Base-by-base conservation (phyloP, 495 filamentous ascomycete species). In the Margaritispora aquatica region DNA sequence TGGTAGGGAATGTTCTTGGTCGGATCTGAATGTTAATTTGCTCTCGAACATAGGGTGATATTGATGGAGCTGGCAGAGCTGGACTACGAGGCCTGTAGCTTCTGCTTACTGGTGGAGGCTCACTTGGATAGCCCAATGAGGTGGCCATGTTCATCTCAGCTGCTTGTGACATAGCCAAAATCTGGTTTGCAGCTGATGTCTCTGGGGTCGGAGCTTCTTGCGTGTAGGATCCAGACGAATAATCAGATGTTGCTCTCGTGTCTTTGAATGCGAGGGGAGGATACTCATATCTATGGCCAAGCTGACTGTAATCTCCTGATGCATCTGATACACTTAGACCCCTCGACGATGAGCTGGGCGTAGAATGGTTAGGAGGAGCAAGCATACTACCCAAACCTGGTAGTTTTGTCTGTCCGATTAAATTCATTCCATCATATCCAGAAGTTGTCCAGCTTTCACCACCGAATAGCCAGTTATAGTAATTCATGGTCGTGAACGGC, bases 391-490 rank as follows among this genome's bases (percentile, higher is more conserved):
- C 38, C 15, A 44, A 38, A 19, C 36, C 38, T 53, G 53, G 20
- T 2, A 23, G 24, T 26, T 34, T 38, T 3, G 57, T 22, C n/a
- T 24, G 21, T n/a, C n/a, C 29, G 5, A 5, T 10, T n/a, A 22
- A 17, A 20, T 26, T 41, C 1, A 34, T 29, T 19, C n/a, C 11
- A 44, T 54, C 52, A 26, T 23, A 26, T 20, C 20, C 26, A 11
- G 52, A 26, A 54, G 41, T 24, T 23, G 54, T 23, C 38, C 49
- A 58, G 15, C 26, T 20, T n/a, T 61, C 54, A 50, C 75, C 71
- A 55, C 77, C 75, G 66, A 84, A 84, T 19, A 82, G 59, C 80
- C 80, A 83, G 58, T 79, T 79, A 60, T 82, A 82, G 55, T 83
- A 79, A 54, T 70, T 71, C 38, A 77, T 75, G 4, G 79, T 79